Conservation (phyloP, 2,329 filamentous ascomycete genomes). For the Penicillium sp. region DNA sequence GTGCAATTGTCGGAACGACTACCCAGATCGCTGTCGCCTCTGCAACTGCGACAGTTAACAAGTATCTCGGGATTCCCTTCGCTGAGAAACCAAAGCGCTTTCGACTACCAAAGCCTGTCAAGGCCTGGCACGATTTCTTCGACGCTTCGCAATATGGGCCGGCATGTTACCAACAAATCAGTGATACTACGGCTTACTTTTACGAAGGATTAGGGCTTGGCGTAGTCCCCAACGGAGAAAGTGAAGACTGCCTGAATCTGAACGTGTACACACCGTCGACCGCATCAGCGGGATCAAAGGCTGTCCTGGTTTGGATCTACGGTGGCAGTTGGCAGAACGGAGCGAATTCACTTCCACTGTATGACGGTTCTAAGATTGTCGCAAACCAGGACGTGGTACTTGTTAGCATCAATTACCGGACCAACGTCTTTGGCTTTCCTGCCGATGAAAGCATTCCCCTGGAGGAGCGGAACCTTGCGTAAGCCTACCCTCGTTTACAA, state of each 20-base stretch:
- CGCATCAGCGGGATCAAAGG: not conserved
- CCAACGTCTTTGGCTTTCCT: slow-evolving; percentile 31
- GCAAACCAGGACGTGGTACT: slow-evolving; percentile 8
- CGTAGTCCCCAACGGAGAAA: slow-evolving; percentile 25
- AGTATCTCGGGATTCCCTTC: not conserved
- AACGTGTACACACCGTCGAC: slow-evolving; percentile 29
- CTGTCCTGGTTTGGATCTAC: slow-evolving; percentile 13
- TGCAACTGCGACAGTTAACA: not conserved
- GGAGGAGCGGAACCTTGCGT: not conserved
- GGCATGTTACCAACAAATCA: slow-evolving; percentile 5
- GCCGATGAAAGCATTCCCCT: not conserved
- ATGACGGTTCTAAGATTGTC: slow-evolving; percentile 5
- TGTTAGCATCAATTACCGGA: slow-evolving; percentile 12
- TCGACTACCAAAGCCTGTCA: not conserved
- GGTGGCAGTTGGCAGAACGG: slow-evolving; percentile 6
- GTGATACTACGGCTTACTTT: not conserved
- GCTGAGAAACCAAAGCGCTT: slow-evolving; percentile 6
- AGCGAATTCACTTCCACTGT: not conserved
- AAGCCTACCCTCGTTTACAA: not conserved
- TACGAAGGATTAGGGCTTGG: slow-evolving; percentile 7
- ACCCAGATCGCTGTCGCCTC: not conserved
- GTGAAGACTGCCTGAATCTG: slow-evolving; percentile 41
- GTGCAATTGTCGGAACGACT: slow-evolving; percentile 4
- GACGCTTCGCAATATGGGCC: slow-evolving; percentile 4
- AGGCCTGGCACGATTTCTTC: not conserved